These are phyloP conservation scores for Coriolopsis trogii DNA, from an alignment of 1,284 basidiomycete species.

Conservation along the genomic window DNA sequence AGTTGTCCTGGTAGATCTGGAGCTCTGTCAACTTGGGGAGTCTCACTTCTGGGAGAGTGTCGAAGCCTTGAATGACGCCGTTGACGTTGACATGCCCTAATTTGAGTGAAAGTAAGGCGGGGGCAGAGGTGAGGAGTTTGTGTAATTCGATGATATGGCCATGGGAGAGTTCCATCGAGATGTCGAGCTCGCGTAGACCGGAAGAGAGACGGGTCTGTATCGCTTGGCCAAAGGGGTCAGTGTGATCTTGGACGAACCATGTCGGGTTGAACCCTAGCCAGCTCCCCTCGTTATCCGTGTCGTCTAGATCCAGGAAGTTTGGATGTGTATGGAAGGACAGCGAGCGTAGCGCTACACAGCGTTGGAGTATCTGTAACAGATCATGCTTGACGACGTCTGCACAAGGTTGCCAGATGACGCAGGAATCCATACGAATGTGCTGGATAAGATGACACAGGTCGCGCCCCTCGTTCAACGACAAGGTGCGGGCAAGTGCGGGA, in stretches of 20 bases:
- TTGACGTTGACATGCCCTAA: not conserved
- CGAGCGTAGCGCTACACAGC: slow-evolving; percentile 6
- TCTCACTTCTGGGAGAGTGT: not conserved
- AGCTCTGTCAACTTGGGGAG: slow-evolving; percentile 7
- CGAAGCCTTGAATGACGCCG: not conserved
- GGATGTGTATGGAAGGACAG: slow-evolving; percentile 8
- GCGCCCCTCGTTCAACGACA: not conserved
- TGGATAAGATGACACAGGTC: slow-evolving; percentile 3
- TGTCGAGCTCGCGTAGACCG: slow-evolving; percentile 9
- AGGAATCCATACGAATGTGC: slow-evolving; percentile 12
- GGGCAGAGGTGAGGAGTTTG: slow-evolving; percentile 2
- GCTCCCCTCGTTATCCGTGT: not conserved
- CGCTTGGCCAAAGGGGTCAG: not conserved
- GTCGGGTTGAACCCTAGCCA: slow-evolving; percentile 9
- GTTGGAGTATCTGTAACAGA: slow-evolving; percentile 4
- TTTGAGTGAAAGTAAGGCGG: slow-evolving; percentile 3
- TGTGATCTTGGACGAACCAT: slow-evolving; percentile 6
- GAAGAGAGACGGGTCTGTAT: not conserved
- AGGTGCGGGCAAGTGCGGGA: slow-evolving; percentile 10
- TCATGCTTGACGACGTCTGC: slow-evolving; percentile 8
- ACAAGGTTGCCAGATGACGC: slow-evolving; percentile 10
- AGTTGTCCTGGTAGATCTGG: not conserved
- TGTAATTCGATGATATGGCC: slow-evolving; percentile 2
- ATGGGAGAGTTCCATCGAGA: slow-evolving; percentile 7
- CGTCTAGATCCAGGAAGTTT: slow-evolving; percentile 3